Conservation (phyloP, 2,329 filamentous ascomycete species). For the Paraconiothyrium sp. region DNA sequence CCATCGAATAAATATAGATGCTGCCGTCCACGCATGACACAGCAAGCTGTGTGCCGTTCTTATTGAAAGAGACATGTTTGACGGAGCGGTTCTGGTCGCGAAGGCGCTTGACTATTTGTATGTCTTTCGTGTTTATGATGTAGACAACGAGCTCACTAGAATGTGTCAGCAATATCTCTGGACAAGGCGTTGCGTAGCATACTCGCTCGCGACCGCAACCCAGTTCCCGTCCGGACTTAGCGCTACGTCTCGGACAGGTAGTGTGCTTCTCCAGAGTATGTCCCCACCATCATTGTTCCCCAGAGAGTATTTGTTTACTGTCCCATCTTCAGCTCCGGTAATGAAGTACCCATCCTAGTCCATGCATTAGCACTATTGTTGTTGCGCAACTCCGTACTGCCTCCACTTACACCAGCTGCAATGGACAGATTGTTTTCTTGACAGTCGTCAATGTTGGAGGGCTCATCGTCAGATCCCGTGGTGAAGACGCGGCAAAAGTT, state of each 20-base stretch:
- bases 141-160: constrained; percentile 84
- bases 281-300: constrained; percentile 10
- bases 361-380: constrained; percentile 26
- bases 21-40: constrained; percentile 89
- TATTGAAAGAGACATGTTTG: constrained; percentile 92
- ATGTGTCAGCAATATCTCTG: not conserved
- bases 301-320: constrained; percentile 92
- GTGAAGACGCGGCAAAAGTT: constrained; percentile 93
- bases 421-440: constrained; percentile 86
- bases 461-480: constrained; percentile 90
- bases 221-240: constrained; percentile 83
- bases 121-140: constrained; percentile 83
- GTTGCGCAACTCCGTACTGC: not conserved
- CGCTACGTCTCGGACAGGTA: constrained; percentile 86
- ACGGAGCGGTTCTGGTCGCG: constrained; percentile 85
- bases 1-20: constrained; percentile 88
- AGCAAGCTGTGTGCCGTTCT: constrained; percentile 76
- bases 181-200: constrained; percentile 39
- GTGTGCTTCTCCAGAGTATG: constrained; percentile 58
- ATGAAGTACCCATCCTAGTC: constrained; percentile 81
- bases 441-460: constrained; percentile 89
- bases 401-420: constrained; percentile 67
- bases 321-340: constrained; percentile 91
- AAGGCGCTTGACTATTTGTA: constrained; percentile 77
- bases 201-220: constrained; percentile 96